Conservation (phyloP, 2,329 filamentous ascomycete genomes). For the Rutstroemia sydowiana region DNA sequence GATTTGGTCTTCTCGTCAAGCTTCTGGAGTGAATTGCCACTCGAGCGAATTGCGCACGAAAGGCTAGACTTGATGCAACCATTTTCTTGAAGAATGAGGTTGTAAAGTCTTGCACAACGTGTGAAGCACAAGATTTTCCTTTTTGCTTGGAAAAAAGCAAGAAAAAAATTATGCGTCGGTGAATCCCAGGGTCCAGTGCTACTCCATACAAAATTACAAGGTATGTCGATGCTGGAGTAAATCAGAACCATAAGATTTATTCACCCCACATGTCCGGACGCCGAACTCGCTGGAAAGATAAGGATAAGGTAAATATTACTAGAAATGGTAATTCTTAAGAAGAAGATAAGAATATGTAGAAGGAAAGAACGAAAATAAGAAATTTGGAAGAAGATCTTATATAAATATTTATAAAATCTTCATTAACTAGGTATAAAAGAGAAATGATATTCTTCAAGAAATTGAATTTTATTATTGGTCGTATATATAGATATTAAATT, state of each 20-base stretch:
- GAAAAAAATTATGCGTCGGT: not conserved
- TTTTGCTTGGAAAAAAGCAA: not conserved
- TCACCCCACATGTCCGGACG: not conserved
- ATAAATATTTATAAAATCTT: no score
- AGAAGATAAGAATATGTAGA: not conserved
- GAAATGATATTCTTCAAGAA: no score
- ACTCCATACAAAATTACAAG: no score
- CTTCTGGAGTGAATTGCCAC: slow-evolving; percentile 15
- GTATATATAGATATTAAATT: no score
- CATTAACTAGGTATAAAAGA: no score
- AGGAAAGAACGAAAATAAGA: not conserved
- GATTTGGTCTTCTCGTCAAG: slow-evolving; percentile 11
- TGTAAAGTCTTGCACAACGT: not conserved
- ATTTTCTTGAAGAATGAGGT: slow-evolving; percentile 12
- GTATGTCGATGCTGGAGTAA: not conserved
- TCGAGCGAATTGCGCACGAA: slow-evolving; percentile 21
- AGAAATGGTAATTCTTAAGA: not conserved
- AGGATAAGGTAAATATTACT: not conserved
- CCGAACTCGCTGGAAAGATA: not conserved
- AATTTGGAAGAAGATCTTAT: no score
- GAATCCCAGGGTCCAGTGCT: not conserved
- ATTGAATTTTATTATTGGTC: no score
- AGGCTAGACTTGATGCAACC: slow-evolving; percentile 21
- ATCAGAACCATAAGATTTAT: not conserved
- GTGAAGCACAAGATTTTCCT: not conserved